These are phyloP conservation scores for Plasmodium malariae DNA, from an alignment of 169 alveolate genomes.

Conservation along the genomic window DNA sequence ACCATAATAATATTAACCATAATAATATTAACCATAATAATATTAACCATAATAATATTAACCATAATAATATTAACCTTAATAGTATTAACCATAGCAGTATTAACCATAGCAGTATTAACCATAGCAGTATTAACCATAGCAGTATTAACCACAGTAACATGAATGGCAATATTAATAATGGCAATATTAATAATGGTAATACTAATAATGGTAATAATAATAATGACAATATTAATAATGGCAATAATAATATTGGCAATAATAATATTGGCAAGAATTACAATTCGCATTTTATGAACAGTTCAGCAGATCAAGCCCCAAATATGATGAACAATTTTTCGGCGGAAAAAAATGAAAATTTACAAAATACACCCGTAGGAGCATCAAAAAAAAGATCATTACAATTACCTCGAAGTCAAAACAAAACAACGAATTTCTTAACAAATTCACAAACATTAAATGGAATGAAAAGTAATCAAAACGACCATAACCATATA, in stretches of 20 bases:
- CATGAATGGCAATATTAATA: not conserved
- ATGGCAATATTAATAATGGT: not conserved
- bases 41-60: no score
- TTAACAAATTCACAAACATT: constrained; percentile 41
- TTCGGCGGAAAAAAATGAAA: constrained; percentile 31
- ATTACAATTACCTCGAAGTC: constrained; percentile 41
- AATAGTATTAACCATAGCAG: no score
- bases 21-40: no score
- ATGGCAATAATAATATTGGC: not conserved
- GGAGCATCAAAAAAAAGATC: constrained; percentile 41
- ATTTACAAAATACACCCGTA: constrained; percentile 6
- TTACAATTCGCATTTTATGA: constrained; percentile 16
- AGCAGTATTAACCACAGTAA: not conserved
- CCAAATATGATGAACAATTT: constrained; percentile 14
- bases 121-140: no score
- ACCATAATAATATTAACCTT: no score
- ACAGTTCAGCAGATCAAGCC: constrained; percentile 14
- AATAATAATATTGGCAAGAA: not conserved
- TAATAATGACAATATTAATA: no score
- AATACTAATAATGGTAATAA: no score
- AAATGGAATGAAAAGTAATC: constrained; percentile 32
- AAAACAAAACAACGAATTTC: constrained; percentile 31
- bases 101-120: no score
- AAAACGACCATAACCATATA: constrained; percentile 16
- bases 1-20: no score